phyloP scores from a whole-genome alignment of 805 yeast species.

The Kuraishia floccosa region DNA sequence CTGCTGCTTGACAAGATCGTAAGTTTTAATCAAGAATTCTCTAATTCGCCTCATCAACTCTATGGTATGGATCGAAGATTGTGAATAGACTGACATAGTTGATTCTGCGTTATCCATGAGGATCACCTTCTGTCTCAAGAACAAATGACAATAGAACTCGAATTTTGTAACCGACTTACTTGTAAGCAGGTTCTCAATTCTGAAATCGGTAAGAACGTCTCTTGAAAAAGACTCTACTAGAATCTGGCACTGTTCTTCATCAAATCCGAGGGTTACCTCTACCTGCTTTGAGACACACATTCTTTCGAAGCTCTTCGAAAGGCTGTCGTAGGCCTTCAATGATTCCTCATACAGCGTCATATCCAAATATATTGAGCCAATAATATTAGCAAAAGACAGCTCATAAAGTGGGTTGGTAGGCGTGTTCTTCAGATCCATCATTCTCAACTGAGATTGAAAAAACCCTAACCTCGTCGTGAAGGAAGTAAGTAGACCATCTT shows the following conservation, averaged over 20 bases:
- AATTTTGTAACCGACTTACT: constrained; percentile 16
- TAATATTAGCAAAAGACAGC: constrained; percentile 12
- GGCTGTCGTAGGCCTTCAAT: constrained; percentile 33
- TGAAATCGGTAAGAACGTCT: constrained; percentile 1
- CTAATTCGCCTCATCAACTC: constrained; percentile 17
- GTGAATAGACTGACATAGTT: too few relatives aligned
- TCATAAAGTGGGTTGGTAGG: constrained; percentile 4
- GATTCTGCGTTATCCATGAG: too few relatives aligned
- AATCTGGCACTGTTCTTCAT: neutral
- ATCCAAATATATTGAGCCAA: constrained; percentile 26
- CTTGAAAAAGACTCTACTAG: constrained; percentile 1
- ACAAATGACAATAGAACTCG: constrained; percentile 23
- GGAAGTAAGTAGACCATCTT: constrained; percentile 37
- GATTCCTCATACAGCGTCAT: constrained; percentile 55
- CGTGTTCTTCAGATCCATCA: constrained; percentile 7
- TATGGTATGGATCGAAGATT: constrained; percentile 14
- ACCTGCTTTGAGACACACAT: constrained; percentile 1
- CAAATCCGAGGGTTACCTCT: constrained; percentile 1
- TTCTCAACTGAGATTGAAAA: constrained; percentile 16
- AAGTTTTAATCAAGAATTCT: too few relatives aligned
- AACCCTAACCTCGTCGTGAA: constrained; percentile 35
- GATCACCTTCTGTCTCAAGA: constrained; percentile 19
- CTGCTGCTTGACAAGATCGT: too few relatives aligned
- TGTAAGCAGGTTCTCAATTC: constrained; percentile 3
- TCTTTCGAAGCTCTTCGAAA: constrained; percentile 18